phyloP scores from a whole-genome alignment of 1,284 basidiomycete genomes.

The Rhodotorula sp. region DNA sequence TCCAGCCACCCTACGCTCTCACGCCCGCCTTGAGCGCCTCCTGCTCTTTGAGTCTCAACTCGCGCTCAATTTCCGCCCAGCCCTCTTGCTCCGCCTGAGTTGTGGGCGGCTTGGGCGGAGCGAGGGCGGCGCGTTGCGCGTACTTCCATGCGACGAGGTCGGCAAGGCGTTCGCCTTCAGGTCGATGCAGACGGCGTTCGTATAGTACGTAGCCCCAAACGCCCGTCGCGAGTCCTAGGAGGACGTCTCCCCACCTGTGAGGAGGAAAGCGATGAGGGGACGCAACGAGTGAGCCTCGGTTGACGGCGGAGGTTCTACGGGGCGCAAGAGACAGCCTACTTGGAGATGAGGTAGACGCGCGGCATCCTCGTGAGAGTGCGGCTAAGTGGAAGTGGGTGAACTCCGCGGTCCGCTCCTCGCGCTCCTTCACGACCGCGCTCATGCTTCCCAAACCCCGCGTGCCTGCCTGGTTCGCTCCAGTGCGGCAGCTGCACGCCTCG shows the following conservation, averaged over 20 bases:
- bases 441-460: neutral
- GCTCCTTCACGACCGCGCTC: neutral
- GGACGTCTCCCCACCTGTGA: slow-evolving; percentile 20
- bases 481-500: neutral
- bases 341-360: slow-evolving; percentile 23
- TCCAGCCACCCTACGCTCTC: neutral
- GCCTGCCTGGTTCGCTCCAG: neutral
- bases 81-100: slow-evolving; percentile 13
- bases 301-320: too few species aligned
- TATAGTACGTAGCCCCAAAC: slow-evolving; percentile 23
- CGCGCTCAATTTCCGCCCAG: slow-evolving; percentile 13
- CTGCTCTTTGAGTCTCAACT: slow-evolving; percentile 4
- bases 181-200: slow-evolving; percentile 12
- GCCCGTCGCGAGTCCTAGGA: slow-evolving; percentile 18
- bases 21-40: neutral
- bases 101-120: neutral
- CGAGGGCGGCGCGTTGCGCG: neutral
- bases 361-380: neutral
- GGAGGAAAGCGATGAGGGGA: neutral
- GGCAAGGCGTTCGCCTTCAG: slow-evolving; percentile 10
- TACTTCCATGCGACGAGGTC: slow-evolving; percentile 24
- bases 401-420: neutral
- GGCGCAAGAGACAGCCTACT: neutral
- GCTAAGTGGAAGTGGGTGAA: neutral
- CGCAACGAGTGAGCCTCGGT: neutral